Conservation (phyloP, 352 stramenopile genomes). For the Blastocystis sp. region DNA sequence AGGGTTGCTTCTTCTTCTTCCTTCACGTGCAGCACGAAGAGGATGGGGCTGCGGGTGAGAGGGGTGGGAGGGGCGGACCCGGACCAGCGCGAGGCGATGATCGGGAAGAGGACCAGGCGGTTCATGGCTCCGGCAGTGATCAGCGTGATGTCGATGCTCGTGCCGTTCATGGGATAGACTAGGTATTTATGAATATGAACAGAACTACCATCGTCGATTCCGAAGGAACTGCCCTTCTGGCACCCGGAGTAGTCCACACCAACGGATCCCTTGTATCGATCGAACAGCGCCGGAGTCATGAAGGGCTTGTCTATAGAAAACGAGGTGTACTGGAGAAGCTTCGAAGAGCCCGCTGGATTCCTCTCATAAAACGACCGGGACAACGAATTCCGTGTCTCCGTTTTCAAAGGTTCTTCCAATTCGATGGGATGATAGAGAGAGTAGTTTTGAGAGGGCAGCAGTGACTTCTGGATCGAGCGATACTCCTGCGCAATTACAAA, state of each 20-base stretch:
- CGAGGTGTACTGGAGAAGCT: background rate
- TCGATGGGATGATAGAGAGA: background rate
- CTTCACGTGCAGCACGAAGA: conserved; percentile 24
- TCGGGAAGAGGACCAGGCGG: conserved; percentile 33
- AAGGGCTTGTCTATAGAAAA: conserved; percentile 13
- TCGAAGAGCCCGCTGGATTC: too few relatives aligned
- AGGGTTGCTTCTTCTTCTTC: background rate
- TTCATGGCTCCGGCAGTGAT: conserved; percentile 25
- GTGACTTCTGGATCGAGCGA: too few relatives aligned
- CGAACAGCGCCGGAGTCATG: background rate
- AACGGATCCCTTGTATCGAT: conserved; percentile 2
- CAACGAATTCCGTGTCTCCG: too few relatives aligned
- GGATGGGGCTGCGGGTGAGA: conserved; percentile 9
- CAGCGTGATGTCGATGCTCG: conserved; percentile 21
- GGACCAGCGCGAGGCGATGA: background rate
- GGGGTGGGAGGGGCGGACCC: background rate
- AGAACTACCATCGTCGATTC: background rate
- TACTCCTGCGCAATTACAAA: too few relatives aligned
- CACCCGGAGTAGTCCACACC: conserved; percentile 40
- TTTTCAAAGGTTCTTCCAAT: background rate
- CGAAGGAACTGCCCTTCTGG: background rate
- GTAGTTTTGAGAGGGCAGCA: background rate
- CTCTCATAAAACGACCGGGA: too few relatives aligned
- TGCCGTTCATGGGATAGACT: background rate
- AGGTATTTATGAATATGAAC: background rate